A percentile compares a stretch with the other conserved stretches of the same genome.
Conservation (phyloP, 169 alveolate species). For the Gregarina niphandrodes region DNA sequence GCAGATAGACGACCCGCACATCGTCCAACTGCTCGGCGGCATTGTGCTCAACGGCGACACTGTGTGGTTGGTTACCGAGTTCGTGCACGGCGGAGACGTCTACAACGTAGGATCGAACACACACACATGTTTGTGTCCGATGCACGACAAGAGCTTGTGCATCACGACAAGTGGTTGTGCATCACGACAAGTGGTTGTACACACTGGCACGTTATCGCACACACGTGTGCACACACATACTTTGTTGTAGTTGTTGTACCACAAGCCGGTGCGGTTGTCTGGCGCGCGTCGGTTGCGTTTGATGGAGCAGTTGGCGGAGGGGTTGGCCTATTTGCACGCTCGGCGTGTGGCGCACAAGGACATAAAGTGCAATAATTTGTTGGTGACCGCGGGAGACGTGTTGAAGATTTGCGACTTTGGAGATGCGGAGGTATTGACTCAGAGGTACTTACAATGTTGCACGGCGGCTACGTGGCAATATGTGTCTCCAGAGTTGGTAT, state of each 20-base stretch:
- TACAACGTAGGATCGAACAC: too few relatives aligned
- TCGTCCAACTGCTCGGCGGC: slow-evolving; percentile 14
- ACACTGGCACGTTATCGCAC: slow-evolving; percentile 1
- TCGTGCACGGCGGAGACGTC: slow-evolving; percentile 11
- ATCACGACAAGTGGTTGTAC: slow-evolving; percentile 11
- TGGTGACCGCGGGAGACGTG: slow-evolving; percentile 30
- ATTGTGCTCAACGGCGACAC: slow-evolving; percentile 10
- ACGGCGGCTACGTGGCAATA: slow-evolving; percentile 25
- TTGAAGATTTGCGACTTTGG: slow-evolving; percentile 57
- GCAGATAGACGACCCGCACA: slow-evolving; percentile 12
- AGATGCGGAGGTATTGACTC: slow-evolving; percentile 16
- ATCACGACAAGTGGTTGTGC: too few relatives aligned
- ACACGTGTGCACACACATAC: neutral
- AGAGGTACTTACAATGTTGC: slow-evolving; percentile 10
- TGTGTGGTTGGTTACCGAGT: slow-evolving; percentile 19
- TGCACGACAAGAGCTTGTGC: too few relatives aligned
- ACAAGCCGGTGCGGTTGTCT: too few relatives aligned
- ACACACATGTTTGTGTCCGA: too few relatives aligned
- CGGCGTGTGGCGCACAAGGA: slow-evolving; percentile 43
- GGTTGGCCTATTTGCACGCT: slow-evolving; percentile 11
- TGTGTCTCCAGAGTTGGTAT: slow-evolving; percentile 21
- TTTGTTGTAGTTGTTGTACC: neutral
- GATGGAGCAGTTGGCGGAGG: slow-evolving; percentile 15
- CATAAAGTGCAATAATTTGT: slow-evolving; percentile 50
- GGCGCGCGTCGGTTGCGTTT: slow-evolving; percentile 6